These are phyloP conservation scores for Penicillium decumbens DNA, from an alignment of 2,329 filamentous ascomycete genomes.

Conservation along the genomic window DNA sequence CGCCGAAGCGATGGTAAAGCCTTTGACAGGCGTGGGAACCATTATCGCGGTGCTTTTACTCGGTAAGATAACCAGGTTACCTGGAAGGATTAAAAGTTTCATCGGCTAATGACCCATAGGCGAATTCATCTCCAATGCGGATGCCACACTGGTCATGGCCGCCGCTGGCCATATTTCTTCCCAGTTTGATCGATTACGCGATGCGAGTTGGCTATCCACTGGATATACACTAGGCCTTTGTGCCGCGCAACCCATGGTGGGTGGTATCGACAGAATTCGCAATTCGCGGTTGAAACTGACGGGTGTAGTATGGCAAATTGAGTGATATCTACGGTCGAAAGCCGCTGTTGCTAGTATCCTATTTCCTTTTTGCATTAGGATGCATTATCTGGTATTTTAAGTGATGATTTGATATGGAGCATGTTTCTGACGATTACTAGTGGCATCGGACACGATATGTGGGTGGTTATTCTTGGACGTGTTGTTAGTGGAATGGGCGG, in stretches of 20 bases:
- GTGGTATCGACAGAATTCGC: slow-evolving; percentile 8
- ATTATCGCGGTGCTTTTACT: slow-evolving; percentile 29
- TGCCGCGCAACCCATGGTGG: slow-evolving; percentile 51
- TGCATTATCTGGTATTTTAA: slow-evolving; percentile 34
- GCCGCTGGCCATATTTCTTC: slow-evolving; percentile 61
- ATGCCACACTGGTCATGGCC: slow-evolving; percentile 61
- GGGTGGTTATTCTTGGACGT: slow-evolving; percentile 40
- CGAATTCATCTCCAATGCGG: slow-evolving; percentile 63
- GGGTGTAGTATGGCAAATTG: slow-evolving; percentile 49
- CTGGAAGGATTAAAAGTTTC: neutral
- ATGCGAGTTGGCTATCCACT: slow-evolving; percentile 57
- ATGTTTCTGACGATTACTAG: slow-evolving; percentile 15
- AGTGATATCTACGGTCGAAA: slow-evolving; percentile 57
- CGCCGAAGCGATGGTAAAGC: slow-evolving; percentile 2
- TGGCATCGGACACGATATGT: slow-evolving; percentile 37
- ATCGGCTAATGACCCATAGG: slow-evolving; percentile 32
- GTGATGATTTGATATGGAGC: neutral
- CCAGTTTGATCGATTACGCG: slow-evolving; percentile 54
- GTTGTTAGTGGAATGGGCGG: slow-evolving; percentile 43
- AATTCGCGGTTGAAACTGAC: slow-evolving; percentile 8
- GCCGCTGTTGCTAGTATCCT: slow-evolving; percentile 47
- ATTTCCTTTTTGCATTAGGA: slow-evolving; percentile 50
- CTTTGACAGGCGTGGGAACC: slow-evolving; percentile 18
- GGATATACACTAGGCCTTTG: slow-evolving; percentile 50
- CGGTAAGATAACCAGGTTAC: slow-evolving; percentile 14